Base-by-base conservation (phyloP, 495 filamentous ascomycete genomes). In the Penicillium roqueforti region DNA sequence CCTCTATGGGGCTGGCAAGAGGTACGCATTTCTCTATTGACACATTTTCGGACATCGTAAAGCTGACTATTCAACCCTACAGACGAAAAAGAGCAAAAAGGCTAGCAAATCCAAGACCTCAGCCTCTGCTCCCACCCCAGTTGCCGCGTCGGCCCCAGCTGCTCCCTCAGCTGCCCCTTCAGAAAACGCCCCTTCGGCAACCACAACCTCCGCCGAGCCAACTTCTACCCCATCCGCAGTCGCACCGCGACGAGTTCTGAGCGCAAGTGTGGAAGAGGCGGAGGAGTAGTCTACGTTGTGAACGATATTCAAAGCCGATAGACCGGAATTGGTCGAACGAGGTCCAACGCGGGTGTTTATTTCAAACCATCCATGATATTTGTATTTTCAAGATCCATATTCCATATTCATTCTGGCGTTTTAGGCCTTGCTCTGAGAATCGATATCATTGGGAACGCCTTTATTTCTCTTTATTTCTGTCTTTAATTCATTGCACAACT, bases 1-100 rank as follows among this genome's bases (percentile, higher is more conserved):
- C 95, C 95, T 23, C 68, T 93, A 31, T 97, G 95, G 92, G 95
- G 88, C 46, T 99, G 95, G 95, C 93, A 97, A 70, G 91, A 97
- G 86, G 93, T 96, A 70, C 55, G 48, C 36, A 26, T 50, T 31
- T 57, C 41, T 38, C 38, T 47, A 11, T 39, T 19, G 4, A 4
- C 8, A 5, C 6, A 48, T 23, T 23, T 0, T 32, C 11, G 0
- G 6, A 2, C 11, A 4, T 11, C 8, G 5, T 19, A 4, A 38
- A 56, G 29, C 53, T 62, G 36, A 53, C 37, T 5, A 3, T 18
- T 19, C 26, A 20, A 55, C 23, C 56, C 29, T 20, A 39, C 31
- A 66, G 61, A 68, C 66, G 66, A 79, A 70, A 59, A 71, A 70
- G 59, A 74, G 84, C 68, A 79, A 81, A 51, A 87, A 87, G 74